Conservation (phyloP, 2,329 filamentous ascomycete genomes). For the Penicillium occitanis region DNA sequence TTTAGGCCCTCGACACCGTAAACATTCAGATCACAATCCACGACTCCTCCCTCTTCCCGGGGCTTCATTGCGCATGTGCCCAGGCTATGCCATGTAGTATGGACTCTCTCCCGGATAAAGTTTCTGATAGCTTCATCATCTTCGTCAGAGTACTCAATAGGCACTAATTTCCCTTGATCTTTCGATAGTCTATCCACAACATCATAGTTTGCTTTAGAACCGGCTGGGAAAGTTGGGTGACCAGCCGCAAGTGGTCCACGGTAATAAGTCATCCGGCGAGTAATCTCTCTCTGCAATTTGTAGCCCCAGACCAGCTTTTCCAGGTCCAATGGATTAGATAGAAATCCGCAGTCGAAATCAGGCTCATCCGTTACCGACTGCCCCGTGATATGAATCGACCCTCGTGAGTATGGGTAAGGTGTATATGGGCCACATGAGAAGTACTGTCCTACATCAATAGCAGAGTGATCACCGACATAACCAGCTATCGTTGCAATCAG, state of each 20-base stretch:
- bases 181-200: constrained; percentile 25
- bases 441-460: constrained; percentile 50
- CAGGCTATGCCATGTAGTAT: constrained; percentile 48
- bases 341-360: constrained; percentile 60
- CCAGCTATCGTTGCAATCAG: constrained; percentile 21
- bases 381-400: constrained; percentile 59
- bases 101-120: constrained; percentile 40
- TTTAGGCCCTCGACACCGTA: constrained; percentile 17
- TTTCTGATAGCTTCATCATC: constrained; percentile 52
- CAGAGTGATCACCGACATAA: constrained; percentile 33
- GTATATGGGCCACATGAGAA: constrained; percentile 56
- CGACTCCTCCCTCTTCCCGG: constrained; percentile 20
- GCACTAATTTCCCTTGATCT: constrained; percentile 30
- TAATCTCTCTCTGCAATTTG: constrained; percentile 64
- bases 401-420: constrained; percentile 62
- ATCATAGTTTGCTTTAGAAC: constrained; percentile 47
- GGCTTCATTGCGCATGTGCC: constrained; percentile 29
- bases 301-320: constrained; percentile 64
- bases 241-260: constrained; percentile 40
- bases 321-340: constrained; percentile 55
- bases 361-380: constrained; percentile 41
- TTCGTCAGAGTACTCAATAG: constrained; percentile 51
- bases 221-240: constrained; percentile 41
- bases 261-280: constrained; percentile 56
- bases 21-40: constrained; percentile 24